Evolutionary conservation across 2,329 filamentous ascomycete species (phyloP), one percentile per base, ranked within the genome.

Genomic region (Cladobotryum mycophilum): DNA sequence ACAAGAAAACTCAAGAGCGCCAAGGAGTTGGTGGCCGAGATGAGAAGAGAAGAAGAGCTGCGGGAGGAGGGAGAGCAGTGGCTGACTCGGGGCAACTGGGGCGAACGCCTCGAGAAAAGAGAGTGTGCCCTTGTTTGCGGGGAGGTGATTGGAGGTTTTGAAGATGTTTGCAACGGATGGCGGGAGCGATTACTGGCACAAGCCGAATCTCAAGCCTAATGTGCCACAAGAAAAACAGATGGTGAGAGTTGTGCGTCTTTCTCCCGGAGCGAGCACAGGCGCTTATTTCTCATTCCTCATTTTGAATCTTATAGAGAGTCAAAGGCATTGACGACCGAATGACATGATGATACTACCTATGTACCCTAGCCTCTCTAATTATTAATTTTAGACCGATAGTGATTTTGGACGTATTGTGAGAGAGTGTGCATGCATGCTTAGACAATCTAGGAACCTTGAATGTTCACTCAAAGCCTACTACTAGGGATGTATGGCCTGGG

Each of bases 101-200:
- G 90, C 45, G 82, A 85, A 58, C 79, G 86, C 49, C 68, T 96
- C 35, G 75, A 80, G 56, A 84, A 82, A 48, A 80, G 92, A 49
- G 90, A 95, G 67, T 95, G 90, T 55, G 89, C 88, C 7, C 78
- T 78, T 18, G 87, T 92, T 13, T 97, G 93, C 67, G 79, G 84
- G 4, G 89, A 95, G 54, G 91, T 99, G 1, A 85, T 96, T 34
- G 85, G 86, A 42, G 93, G 93, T 0, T 97, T 99, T 62, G 92
- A 96, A 67, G 85, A 90, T 64, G 84, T 92, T 1, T 96, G 90
- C 70, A 85, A 91, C 51, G 80, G 82, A 51, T 93, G 91, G 87
- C 81, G 91, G 64, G 82, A 84, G 62, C 81, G 86, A 58, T 70
- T 95, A 44, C 78, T 90, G 53, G 83, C 79, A 13, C 79, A 83